Evolutionary conservation across 2,329 filamentous ascomycete genomes (phyloP).

Genomic region (Colletotrichum sp.): DNA sequence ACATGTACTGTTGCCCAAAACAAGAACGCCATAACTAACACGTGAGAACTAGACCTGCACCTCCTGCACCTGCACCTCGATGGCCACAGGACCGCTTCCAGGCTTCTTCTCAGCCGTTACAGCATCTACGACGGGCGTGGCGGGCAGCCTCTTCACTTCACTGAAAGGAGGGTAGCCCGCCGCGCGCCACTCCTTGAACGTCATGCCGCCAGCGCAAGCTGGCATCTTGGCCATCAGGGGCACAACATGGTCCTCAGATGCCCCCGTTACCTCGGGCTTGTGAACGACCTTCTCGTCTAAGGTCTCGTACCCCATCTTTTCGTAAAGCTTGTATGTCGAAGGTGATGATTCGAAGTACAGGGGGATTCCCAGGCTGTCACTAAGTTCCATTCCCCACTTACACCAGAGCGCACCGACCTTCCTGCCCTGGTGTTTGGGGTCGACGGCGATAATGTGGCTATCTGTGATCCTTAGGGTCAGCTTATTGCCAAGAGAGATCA

Average conservation of each 20-base stretch:
- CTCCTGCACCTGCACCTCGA: constrained; percentile 14
- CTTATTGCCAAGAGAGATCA: background rate
- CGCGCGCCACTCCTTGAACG: constrained; percentile 37
- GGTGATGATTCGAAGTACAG: constrained; percentile 53
- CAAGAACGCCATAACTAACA: background rate
- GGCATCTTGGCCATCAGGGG: constrained; percentile 49
- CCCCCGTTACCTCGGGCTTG: constrained; percentile 35
- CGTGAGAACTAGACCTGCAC: background rate
- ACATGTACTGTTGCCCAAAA: background rate
- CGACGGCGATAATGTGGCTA: constrained; percentile 48
- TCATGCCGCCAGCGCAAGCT: constrained; percentile 32
- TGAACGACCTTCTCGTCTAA: constrained; percentile 45
- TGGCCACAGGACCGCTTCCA: background rate
- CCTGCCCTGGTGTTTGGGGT: constrained; percentile 46
- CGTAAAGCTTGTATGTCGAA: constrained; percentile 46
- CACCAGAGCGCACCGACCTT: constrained; percentile 46
- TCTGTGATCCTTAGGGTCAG: constrained; percentile 27
- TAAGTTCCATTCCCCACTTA: constrained; percentile 43
- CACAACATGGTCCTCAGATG: constrained; percentile 40
- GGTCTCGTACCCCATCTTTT: constrained; percentile 48
- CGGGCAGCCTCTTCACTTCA: constrained; percentile 2
- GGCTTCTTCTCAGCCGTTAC: background rate
- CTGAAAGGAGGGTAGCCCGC: constrained; percentile 18
- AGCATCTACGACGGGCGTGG: background rate
- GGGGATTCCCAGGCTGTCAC: constrained; percentile 41